phyloP scores from a whole-genome alignment of 805 yeast genomes.

The Diddensiella transvaalensis region DNA sequence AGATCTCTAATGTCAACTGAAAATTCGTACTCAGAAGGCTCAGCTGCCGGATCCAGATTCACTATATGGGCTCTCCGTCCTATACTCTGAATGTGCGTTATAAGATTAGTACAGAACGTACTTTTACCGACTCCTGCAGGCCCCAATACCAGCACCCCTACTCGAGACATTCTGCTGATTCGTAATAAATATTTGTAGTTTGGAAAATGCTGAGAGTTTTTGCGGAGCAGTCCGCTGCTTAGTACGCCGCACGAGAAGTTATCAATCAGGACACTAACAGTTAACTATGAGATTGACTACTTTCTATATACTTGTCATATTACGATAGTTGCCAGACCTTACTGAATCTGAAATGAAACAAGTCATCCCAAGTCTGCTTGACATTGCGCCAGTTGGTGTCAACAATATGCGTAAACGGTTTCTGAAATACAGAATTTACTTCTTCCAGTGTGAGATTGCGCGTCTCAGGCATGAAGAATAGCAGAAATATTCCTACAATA shows the following conservation, averaged over 20 bases:
- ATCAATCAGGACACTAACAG: too few species aligned
- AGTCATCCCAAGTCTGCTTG: conserved; percentile 4
- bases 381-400: conserved; percentile 2
- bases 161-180: conserved; percentile 70
- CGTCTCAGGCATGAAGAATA: conserved; percentile 41
- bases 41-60: conserved; percentile 96
- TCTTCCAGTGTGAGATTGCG: conserved; percentile 42
- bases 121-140: conserved; percentile 98
- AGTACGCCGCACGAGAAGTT: too few species aligned
- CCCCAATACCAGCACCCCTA: conserved; percentile 89
- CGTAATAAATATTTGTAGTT: too few species aligned
- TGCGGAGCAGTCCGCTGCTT: too few species aligned
- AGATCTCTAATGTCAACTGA: conserved; percentile 89
- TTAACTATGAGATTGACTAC: too few species aligned
- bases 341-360: conserved; percentile 5
- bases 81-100: conserved; percentile 80
- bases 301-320: too few species aligned
- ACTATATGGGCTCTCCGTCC: conserved; percentile 95
- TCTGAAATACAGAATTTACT: conserved; percentile 30
- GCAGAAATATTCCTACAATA: conserved; percentile 9
- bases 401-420: not conserved
- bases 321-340: conserved; percentile 6
- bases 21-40: conserved; percentile 85
- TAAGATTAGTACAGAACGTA: conserved; percentile 85
- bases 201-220: too few species aligned